phyloP scores from a whole-genome alignment of 352 stramenopile genomes.

The Pythium chondricola region DNA sequence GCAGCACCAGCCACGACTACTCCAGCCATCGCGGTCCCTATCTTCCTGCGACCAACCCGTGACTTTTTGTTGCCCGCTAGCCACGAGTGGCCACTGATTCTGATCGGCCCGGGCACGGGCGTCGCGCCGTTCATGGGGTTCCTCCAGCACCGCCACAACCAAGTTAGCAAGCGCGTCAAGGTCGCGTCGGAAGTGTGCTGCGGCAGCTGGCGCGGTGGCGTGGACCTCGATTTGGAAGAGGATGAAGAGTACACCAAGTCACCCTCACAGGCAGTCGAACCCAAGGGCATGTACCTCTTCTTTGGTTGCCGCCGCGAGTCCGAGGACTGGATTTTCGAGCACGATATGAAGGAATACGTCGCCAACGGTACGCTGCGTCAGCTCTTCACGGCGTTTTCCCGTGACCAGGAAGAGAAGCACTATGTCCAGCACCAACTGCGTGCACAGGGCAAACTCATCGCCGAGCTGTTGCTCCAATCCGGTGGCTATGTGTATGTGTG shows the following conservation, averaged over 20 bases:
- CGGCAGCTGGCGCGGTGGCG: slow-evolving; percentile 77
- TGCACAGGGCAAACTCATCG: slow-evolving; percentile 51
- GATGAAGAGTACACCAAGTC: slow-evolving; percentile 34
- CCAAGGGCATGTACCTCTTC: slow-evolving; percentile 86
- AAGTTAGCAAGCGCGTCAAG: slow-evolving; percentile 17
- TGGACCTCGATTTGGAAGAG: slow-evolving; percentile 28
- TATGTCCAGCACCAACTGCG: slow-evolving; percentile 92
- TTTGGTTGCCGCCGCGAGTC: slow-evolving; percentile 88
- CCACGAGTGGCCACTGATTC: slow-evolving; percentile 83
- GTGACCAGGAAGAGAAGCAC: slow-evolving; percentile 84
- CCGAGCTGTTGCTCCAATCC: slow-evolving; percentile 68
- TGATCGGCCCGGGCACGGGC: slow-evolving; percentile 94
- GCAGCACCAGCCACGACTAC: neutral
- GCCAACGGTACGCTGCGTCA: slow-evolving; percentile 66
- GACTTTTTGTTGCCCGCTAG: slow-evolving; percentile 88
- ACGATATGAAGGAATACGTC: slow-evolving; percentile 77
- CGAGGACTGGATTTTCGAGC: slow-evolving; percentile 92
- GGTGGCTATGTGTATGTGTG: slow-evolving; percentile 92
- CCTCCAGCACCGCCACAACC: slow-evolving; percentile 77
- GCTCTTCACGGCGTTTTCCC: slow-evolving; percentile 90
- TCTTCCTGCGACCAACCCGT: slow-evolving; percentile 88
- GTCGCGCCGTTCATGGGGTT: slow-evolving; percentile 97
- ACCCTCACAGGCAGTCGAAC: slow-evolving; percentile 20
- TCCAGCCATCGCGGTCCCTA: slow-evolving; percentile 36
- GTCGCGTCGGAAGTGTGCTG: slow-evolving; percentile 32